These are phyloP conservation scores for apple (Malus domestica) DNA, from an alignment of 306 rosid species.

Conservation along the genomic window ASM211411v1 NC_041792.1:2212001-2212500, in stretches of 20 bases:
- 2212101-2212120: constrained; percentile 34
- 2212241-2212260: constrained; percentile 48
- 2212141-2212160: constrained; percentile 27
- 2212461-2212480: constrained; percentile 16
- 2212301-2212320: constrained; percentile 45
- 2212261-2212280: constrained; percentile 45
- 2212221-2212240: constrained; percentile 59
- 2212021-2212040: constrained; percentile 27
- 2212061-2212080: constrained; percentile 44
- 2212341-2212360: constrained; percentile 55
- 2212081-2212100: constrained; percentile 35
- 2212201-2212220: constrained; percentile 44
- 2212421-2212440: constrained; percentile 27
- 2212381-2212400: constrained; percentile 33
- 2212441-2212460: constrained; percentile 56
- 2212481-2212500: not conserved
- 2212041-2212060: constrained; percentile 32
- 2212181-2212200: constrained; percentile 29
- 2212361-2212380: constrained; percentile 48
- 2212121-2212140: constrained; percentile 39
- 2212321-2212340: constrained; percentile 36
- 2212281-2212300: constrained; percentile 67
- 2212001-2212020: constrained; percentile 51
- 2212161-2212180: constrained; percentile 58
- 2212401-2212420: constrained; percentile 36